phyloP scores from a whole-genome alignment of 2,329 filamentous ascomycete species.

The Calonectria hawksworthii region DNA sequence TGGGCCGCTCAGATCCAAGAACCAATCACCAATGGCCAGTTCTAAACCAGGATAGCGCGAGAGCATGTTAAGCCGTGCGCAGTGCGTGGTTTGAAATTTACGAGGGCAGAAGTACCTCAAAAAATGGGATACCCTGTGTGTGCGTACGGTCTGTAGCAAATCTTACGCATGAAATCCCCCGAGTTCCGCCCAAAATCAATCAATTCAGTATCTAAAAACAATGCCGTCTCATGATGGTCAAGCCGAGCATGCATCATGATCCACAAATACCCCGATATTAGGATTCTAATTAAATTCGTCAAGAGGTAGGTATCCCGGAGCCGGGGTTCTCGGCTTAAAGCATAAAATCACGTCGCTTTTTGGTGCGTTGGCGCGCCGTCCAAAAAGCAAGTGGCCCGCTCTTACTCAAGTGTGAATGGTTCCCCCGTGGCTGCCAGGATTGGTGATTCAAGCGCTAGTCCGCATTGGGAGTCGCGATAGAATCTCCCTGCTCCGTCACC shows the following conservation, averaged over 20 bases:
- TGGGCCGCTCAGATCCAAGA: neutral
- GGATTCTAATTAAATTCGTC: slow-evolving; percentile 17
- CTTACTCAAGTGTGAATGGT: slow-evolving; percentile 38
- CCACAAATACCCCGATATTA: slow-evolving; percentile 18
- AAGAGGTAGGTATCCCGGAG: slow-evolving; percentile 2
- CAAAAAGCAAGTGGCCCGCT: slow-evolving; percentile 34
- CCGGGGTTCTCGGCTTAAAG: slow-evolving; percentile 19
- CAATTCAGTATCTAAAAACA: neutral
- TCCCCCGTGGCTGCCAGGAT: slow-evolving; percentile 37
- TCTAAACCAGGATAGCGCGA: neutral
- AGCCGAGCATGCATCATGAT: slow-evolving; percentile 8
- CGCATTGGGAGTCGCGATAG: slow-evolving; percentile 47
- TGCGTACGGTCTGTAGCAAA: neutral
- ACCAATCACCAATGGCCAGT: neutral
- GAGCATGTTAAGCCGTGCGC: neutral
- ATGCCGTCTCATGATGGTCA: slow-evolving; percentile 19
- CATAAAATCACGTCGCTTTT: slow-evolving; percentile 20
- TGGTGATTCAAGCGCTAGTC: slow-evolving; percentile 44
- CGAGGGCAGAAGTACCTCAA: neutral
- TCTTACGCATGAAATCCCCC: neutral
- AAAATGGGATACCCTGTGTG: neutral
- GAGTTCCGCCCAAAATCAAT: neutral
- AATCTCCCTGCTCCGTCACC: slow-evolving; percentile 46
- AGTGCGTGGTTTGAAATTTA: slow-evolving; percentile 9
- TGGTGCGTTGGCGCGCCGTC: slow-evolving; percentile 16